Conservation (phyloP, 2,329 filamentous ascomycete genomes). For the Cryphonectria nitschkei region DNA sequence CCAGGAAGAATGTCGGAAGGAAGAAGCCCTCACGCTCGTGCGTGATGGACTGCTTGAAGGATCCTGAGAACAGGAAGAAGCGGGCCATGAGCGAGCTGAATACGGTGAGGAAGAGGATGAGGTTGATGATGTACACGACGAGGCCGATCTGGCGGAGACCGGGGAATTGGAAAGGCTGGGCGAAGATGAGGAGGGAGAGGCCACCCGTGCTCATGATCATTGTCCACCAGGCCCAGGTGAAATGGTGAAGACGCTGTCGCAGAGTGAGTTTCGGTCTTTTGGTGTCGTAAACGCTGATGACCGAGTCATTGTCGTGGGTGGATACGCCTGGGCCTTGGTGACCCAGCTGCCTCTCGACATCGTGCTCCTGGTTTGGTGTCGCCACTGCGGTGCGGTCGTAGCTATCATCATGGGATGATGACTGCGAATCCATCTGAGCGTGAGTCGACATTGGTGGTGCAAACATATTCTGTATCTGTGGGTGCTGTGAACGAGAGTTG, state of each 20-base stretch:
- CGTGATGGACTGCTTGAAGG: slow-evolving; percentile 58
- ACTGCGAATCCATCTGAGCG: neutral
- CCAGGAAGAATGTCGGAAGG: slow-evolving; percentile 73
- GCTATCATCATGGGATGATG: neutral
- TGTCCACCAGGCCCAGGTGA: slow-evolving; percentile 76
- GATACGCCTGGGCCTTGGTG: neutral
- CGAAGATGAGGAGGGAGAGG: slow-evolving; percentile 64
- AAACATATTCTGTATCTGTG: slow-evolving; percentile 6
- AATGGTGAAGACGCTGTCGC: slow-evolving; percentile 56
- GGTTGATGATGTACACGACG: slow-evolving; percentile 69
- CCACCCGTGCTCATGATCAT: slow-evolving; percentile 76
- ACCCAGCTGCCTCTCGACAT: slow-evolving; percentile 19
- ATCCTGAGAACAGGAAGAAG: slow-evolving; percentile 62
- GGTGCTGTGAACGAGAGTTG: slow-evolving; percentile 3
- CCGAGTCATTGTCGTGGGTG: neutral
- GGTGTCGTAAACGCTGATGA: slow-evolving; percentile 26
- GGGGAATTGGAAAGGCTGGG: slow-evolving; percentile 66
- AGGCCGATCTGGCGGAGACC: slow-evolving; percentile 67
- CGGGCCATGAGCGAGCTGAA: slow-evolving; percentile 58
- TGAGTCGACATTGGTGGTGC: neutral
- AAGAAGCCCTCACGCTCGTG: slow-evolving; percentile 73
- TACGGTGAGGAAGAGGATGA: slow-evolving; percentile 65
- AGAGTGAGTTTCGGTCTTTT: slow-evolving; percentile 45
- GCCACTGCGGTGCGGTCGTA: slow-evolving; percentile 24
- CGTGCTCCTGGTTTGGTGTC: slow-evolving; percentile 20